phyloP scores from a whole-genome alignment of 352 stramenopile genomes.

The Globisporangium megalacanthum region DNA sequence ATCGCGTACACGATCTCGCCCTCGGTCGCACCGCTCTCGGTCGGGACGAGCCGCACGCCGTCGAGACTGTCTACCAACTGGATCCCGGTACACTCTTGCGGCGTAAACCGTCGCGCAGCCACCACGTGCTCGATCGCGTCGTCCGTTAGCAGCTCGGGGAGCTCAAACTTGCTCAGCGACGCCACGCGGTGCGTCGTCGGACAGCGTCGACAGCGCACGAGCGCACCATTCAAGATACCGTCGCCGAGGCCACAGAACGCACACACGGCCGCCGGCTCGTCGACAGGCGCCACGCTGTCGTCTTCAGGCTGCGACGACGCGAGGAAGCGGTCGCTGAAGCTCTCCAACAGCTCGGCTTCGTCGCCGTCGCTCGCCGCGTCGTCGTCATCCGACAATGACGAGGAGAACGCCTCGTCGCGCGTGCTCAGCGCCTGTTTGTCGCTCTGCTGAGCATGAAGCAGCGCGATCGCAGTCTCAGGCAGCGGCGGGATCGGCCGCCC shows the following conservation, averaged over 20 bases:
- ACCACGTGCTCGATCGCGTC: slow-evolving; percentile 5
- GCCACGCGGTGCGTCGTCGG: slow-evolving; percentile 32
- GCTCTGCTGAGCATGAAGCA: slow-evolving; percentile 11
- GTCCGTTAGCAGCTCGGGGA: slow-evolving; percentile 35
- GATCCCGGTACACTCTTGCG: slow-evolving; percentile 10
- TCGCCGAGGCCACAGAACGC: slow-evolving; percentile 59
- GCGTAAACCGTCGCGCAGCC: slow-evolving; percentile 2
- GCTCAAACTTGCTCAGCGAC: slow-evolving; percentile 41
- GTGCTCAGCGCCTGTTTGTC: neutral
- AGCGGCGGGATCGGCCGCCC: slow-evolving; percentile 36
- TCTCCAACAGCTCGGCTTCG: slow-evolving; percentile 47
- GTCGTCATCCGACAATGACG: neutral
- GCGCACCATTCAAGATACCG: slow-evolving; percentile 52
- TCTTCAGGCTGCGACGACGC: neutral
- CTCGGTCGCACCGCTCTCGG: neutral
- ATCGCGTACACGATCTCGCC: slow-evolving; percentile 37
- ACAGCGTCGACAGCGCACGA: slow-evolving; percentile 48
- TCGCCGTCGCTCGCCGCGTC: slow-evolving; percentile 33
- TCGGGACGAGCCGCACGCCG: slow-evolving; percentile 10
- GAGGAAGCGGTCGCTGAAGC: slow-evolving; percentile 49
- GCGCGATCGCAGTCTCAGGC: slow-evolving; percentile 30
- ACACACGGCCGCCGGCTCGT: slow-evolving; percentile 17
- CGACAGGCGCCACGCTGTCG: neutral
- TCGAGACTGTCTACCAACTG: slow-evolving; percentile 11
- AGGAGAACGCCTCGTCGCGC: too few species aligned